Percentiles rank a stretch among this genome's conserved stretches.
Evolutionary conservation across 257 asterid species (phyloP).

Genomic region (Phtheirospermum japonicum): DNA sequence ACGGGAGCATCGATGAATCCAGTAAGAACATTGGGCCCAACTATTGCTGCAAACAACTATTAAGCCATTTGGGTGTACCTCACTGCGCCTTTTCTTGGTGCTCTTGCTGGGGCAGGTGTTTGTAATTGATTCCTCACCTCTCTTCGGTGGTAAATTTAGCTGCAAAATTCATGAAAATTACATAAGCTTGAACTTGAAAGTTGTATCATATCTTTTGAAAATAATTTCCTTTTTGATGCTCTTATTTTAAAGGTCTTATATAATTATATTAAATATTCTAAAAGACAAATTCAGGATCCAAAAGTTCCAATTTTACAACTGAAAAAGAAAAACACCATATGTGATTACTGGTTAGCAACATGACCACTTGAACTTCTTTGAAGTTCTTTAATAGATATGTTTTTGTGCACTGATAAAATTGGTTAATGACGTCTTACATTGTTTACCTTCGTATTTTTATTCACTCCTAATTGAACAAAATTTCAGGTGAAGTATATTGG

Average conservation of each 20-base stretch:
- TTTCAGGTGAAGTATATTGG: conserved; percentile 60
- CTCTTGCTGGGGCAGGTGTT: no score
- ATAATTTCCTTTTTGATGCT: neutral
- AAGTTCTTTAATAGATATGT: conserved; percentile 7
- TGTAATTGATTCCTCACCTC: no score
- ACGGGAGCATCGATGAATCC: no score
- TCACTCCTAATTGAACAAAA: conserved; percentile 7
- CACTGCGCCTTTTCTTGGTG: no score
- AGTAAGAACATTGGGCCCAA: no score
- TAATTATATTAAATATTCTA: neutral
- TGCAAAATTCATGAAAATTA: no score
- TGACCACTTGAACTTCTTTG: conserved; percentile 1
- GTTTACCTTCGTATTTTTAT: conserved; percentile 11
- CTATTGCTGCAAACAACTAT: no score
- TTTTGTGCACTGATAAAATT: no score
- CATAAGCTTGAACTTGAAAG: no score
- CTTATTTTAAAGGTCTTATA: neutral
- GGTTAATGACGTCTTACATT: no score
- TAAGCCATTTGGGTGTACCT: no score
- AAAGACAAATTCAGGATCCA: neutral
- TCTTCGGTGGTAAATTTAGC: no score
- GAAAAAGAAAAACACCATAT: neutral
- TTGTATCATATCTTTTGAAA: conserved; percentile 1
- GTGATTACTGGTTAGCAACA: neutral
- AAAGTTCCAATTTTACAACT: neutral